Base-by-base conservation (phyloP, 2,329 filamentous ascomycete genomes). In the Fusarium nisikadoi region DNA sequence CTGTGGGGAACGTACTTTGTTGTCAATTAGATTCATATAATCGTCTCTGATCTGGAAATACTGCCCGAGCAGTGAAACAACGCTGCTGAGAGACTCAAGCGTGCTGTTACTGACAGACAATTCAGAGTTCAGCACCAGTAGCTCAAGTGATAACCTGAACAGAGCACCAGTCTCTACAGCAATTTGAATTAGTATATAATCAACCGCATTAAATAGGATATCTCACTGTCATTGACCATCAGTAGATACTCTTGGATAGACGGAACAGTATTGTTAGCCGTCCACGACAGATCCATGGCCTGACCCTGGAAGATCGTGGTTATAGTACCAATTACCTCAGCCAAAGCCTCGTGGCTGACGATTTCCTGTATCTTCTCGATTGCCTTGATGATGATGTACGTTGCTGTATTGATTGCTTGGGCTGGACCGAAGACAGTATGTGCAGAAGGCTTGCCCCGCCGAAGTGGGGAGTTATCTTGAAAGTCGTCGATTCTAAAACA, bases 1-100 rank as follows among this genome's bases (percentile, higher is more conserved):
- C 4, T 16, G 4, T 8, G 13, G 25, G 6, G 19, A 20, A 19
- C 46, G 2, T 2, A 49, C 46, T n/a, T 19, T n/a, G 10, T 10
- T 20, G 5, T 61, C 11, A 7, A 20, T 42, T 1, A 66, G 59
- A 16, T 66, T 66, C 38, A 43, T 39, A n/a, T 66, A 66, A 19
- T 66, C 63, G 19, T 66, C 63, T 1, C 59, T 53, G 0, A 64
- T 58, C 20, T 66, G 59, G 12, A 66, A 66, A 31, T 66, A 66
- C 2, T 54, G 57, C 1, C 60, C 63, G 16, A 43, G 42, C 0
- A 66, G 10, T 10, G 46, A 50, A 14, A 50, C 29, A 35, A 35
- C 5, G 5, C 29, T 50, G 3, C 31, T 50, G 20, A 50, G 46
- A 19, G 46, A 50, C 0, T 50, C 31, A 19, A 50, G 29, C 8